These are phyloP conservation scores for Senecio squalidus DNA, from an alignment of 140 eudicot genomes.

Conservation along the genomic window DNA sequence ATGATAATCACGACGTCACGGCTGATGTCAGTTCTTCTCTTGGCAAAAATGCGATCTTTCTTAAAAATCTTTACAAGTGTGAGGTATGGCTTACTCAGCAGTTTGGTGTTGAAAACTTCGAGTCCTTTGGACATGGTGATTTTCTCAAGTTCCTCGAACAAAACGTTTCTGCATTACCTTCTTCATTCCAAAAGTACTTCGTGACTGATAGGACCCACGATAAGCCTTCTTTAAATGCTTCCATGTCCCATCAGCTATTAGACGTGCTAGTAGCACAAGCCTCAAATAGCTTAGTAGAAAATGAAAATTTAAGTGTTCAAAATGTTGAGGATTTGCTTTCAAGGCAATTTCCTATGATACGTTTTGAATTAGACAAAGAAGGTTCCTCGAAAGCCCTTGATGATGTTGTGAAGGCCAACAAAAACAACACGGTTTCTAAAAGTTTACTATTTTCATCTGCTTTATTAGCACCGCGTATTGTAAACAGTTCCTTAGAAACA, in stretches of 20 bases:
- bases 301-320: slow-evolving; percentile 41
- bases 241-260: slow-evolving; percentile 56
- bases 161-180: slow-evolving; percentile 47
- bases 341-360: slow-evolving; percentile 65
- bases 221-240: slow-evolving; percentile 55
- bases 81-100: slow-evolving; percentile 69
- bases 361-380: slow-evolving; percentile 40
- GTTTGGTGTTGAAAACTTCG: slow-evolving; percentile 57
- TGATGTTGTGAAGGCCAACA: slow-evolving; percentile 28
- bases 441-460: slow-evolving; percentile 62
- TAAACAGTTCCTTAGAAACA: slow-evolving; percentile 19
- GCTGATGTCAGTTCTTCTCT: slow-evolving; percentile 23
- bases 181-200: slow-evolving; percentile 34
- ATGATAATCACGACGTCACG: slow-evolving; percentile 23
- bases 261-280: slow-evolving; percentile 67
- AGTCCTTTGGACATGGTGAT: slow-evolving; percentile 78
- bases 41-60: slow-evolving; percentile 35
- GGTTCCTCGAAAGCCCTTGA: slow-evolving; percentile 28
- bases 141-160: slow-evolving; percentile 54
- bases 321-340: slow-evolving; percentile 51
- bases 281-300: slow-evolving; percentile 42
- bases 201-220: slow-evolving; percentile 24
- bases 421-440: slow-evolving; percentile 27
- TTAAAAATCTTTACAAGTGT: slow-evolving; percentile 50
- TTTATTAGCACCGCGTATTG: slow-evolving; percentile 6